phyloP scores from a whole-genome alignment of 192 early-diverging fungal genomes.

The Coemansia sp. region DNA sequence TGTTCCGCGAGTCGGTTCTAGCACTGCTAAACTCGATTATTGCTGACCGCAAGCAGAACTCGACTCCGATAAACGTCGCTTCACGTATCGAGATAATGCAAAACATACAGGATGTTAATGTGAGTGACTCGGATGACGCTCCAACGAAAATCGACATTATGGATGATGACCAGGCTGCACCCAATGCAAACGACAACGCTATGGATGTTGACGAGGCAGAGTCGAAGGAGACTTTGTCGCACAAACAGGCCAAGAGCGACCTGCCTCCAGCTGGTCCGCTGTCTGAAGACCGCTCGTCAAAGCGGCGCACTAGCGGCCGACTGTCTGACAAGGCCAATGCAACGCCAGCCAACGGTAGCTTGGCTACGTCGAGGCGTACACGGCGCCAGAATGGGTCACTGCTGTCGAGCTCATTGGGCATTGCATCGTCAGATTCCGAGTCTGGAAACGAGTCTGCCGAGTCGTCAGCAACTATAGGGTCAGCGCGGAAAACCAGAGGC shows the following conservation, averaged over 20 bases:
- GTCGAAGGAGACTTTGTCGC: not conserved
- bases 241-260: not conserved
- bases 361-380: not conserved
- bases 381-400: conserved; percentile 16
- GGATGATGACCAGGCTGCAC: not conserved
- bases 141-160: not conserved
- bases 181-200: not conserved
- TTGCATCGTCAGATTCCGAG: conserved; percentile 16
- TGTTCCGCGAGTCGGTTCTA: conserved; percentile 34
- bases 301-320: not conserved
- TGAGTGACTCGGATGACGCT: conserved; percentile 17
- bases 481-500: not conserved
- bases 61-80: conserved; percentile 12
- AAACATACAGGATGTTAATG: conserved; percentile 14
- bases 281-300: not conserved
- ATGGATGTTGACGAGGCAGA: conserved; percentile 27
- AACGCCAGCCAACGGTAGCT: not conserved
- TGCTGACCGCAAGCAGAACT: conserved; percentile 19
- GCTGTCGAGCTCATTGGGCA: conserved; percentile 30
- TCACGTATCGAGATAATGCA: conserved; percentile 33
- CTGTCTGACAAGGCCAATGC: conserved; percentile 5
- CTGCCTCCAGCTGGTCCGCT: conserved; percentile 13
- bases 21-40: conserved; percentile 51
- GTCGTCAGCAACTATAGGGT: conserved; percentile 10
- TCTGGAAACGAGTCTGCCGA: conserved; percentile 22